Evolutionary conservation across 2,329 filamentous ascomycete genomes (phyloP).

Genomic region (Phialophora tarda): DNA sequence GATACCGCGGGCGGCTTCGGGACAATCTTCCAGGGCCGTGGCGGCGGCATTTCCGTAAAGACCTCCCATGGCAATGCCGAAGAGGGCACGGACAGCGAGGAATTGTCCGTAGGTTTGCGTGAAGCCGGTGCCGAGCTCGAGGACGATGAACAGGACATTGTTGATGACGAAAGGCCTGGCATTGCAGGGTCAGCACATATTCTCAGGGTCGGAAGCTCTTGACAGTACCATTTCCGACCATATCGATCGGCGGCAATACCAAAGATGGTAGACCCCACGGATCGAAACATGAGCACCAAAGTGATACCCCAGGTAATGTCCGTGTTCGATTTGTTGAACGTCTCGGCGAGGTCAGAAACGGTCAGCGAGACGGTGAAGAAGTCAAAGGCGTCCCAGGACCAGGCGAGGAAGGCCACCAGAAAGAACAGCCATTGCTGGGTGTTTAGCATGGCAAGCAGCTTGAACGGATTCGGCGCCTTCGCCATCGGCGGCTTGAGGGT

Average conservation of each 20-base stretch:
- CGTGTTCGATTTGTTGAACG: slow-evolving; percentile 60
- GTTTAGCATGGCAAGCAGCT: slow-evolving; percentile 37
- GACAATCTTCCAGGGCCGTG: slow-evolving; percentile 67
- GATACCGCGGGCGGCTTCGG: slow-evolving; percentile 62
- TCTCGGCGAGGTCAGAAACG: slow-evolving; percentile 58
- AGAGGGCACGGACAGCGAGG: slow-evolving; percentile 63
- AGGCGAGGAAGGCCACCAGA: slow-evolving; percentile 39
- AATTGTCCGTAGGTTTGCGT: slow-evolving; percentile 64
- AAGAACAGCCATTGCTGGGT: slow-evolving; percentile 42
- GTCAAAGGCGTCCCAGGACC: slow-evolving; percentile 64
- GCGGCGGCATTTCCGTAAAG: slow-evolving; percentile 67
- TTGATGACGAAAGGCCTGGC: slow-evolving; percentile 62
- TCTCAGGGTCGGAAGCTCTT: background rate
- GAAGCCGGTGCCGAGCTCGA: slow-evolving; percentile 67
- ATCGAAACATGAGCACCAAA: slow-evolving; percentile 65
- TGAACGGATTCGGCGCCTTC: slow-evolving; percentile 39
- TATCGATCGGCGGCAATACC: slow-evolving; percentile 61
- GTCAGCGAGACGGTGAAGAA: slow-evolving; percentile 68
- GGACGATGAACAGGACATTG: slow-evolving; percentile 64
- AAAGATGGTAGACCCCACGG: slow-evolving; percentile 64
- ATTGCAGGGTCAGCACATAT: background rate
- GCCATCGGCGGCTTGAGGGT: slow-evolving; percentile 57
- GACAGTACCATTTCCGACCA: slow-evolving; percentile 58
- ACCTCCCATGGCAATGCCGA: slow-evolving; percentile 66
- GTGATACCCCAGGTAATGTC: slow-evolving; percentile 67